Percentiles rank a stretch among this genome's conserved stretches.
Evolutionary conservation across 2,329 filamentous ascomycete species (phyloP).

Genomic region (Plectosphaerella plurivora): DNA sequence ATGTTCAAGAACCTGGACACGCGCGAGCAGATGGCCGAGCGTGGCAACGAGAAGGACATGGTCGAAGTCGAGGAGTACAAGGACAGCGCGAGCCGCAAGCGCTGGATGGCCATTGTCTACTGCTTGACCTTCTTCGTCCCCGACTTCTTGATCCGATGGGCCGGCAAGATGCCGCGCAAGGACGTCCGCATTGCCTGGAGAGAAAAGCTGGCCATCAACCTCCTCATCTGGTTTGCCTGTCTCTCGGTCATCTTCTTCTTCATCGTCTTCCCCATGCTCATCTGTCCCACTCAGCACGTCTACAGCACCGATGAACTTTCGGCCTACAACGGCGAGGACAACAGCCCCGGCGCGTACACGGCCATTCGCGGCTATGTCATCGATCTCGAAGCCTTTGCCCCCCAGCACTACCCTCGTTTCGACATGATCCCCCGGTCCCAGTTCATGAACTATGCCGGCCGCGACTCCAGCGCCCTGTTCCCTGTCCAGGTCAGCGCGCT

Average conservation of each 20-base stretch:
- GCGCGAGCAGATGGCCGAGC: conserved; percentile 89
- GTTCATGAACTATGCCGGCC: conserved; percentile 76
- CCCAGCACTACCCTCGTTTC: conserved; percentile 68
- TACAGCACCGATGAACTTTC: conserved; percentile 75
- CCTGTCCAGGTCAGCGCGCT: conserved; percentile 91
- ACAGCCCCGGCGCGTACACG: conserved; percentile 57
- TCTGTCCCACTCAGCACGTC: conserved; percentile 89
- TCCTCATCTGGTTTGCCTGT: conserved; percentile 92
- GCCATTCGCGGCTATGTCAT: conserved; percentile 89
- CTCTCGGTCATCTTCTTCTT: conserved; percentile 80
- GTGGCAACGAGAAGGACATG: conserved; percentile 85
- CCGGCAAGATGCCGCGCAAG: conserved; percentile 86
- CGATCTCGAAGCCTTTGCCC: conserved; percentile 69
- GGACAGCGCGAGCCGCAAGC: conserved; percentile 74
- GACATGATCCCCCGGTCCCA: conserved; percentile 49
- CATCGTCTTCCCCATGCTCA: conserved; percentile 76
- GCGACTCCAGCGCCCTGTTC: conserved; percentile 84
- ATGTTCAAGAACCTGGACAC: conserved; percentile 99
- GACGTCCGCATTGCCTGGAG: conserved; percentile 92
- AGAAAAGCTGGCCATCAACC: conserved; percentile 96
- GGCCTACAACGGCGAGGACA: conserved; percentile 66
- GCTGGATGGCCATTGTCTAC: conserved; percentile 85
- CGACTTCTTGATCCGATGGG: conserved; percentile 70
- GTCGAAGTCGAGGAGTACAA: conserved; percentile 84
- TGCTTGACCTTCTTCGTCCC: conserved; percentile 82